These are phyloP conservation scores for Geotrichum citri-aurantii DNA, from an alignment of 1,139 yeast genomes.

Conservation along the genomic window DNA sequence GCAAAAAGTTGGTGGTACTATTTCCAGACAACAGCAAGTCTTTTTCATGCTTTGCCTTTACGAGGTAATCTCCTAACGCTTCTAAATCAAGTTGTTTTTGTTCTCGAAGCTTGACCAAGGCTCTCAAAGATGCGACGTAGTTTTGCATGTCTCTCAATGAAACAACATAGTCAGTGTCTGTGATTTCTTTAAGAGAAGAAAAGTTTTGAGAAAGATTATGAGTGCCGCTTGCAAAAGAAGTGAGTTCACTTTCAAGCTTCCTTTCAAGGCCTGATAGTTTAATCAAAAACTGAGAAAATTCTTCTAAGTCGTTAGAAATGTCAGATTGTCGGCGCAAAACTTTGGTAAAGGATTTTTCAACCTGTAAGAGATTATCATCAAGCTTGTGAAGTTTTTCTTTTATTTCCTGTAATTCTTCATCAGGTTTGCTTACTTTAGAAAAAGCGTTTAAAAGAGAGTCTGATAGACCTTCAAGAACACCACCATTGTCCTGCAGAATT, in stretches of 20 bases:
- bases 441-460: constrained; percentile 91
- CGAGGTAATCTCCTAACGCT: constrained; percentile 71
- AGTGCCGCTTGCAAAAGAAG: constrained; percentile 49
- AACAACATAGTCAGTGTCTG: constrained; percentile 78
- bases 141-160: constrained; percentile 83
- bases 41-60: constrained; percentile 64
- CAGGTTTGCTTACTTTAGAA: constrained; percentile 68
- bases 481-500: constrained; percentile 20
- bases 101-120: constrained; percentile 75
- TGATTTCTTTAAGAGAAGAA: constrained; percentile 49
- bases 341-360: constrained; percentile 72
- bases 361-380: constrained; percentile 71
- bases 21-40: constrained; percentile 54
- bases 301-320: constrained; percentile 64
- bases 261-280: constrained; percentile 58
- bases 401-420: constrained; percentile 76
- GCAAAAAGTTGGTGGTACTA: constrained; percentile 47
- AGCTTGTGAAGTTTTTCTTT: constrained; percentile 75
- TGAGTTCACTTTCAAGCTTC: constrained; percentile 46
- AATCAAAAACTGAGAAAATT: constrained; percentile 62
- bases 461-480: constrained; percentile 58
- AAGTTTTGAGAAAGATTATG: constrained; percentile 45
- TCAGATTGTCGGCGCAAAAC: constrained; percentile 70
- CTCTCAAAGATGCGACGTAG: constrained; percentile 70
- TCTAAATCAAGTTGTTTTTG: constrained; percentile 89